Evolutionary conservation across 2,329 filamentous ascomycete species (phyloP).

Genomic region (Trichoderma simmonsii): DNA sequence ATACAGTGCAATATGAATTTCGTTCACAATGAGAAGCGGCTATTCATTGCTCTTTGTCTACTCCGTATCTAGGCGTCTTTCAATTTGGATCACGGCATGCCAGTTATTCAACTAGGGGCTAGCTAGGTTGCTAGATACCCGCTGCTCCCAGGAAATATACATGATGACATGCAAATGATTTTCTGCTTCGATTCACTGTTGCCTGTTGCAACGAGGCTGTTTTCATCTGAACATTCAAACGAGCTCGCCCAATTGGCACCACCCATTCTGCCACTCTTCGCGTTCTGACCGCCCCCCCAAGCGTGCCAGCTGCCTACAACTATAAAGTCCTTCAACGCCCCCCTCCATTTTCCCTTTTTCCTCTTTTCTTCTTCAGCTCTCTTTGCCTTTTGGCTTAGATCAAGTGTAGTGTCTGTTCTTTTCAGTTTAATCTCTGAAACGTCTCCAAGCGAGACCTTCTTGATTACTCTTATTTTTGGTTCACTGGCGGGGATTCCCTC

Average conservation of each 20-base stretch:
- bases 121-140: not conserved
- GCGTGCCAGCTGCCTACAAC: not conserved
- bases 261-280: constrained; percentile 19
- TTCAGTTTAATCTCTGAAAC: constrained; percentile 95
- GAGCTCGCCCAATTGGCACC: not conserved
- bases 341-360: constrained; percentile 20
- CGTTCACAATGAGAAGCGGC: not conserved
- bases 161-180: not conserved
- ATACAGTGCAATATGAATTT: not conserved
- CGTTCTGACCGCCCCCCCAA: constrained; percentile 14
- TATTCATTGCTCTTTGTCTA: not conserved
- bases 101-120: not conserved
- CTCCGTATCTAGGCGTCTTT: not conserved
- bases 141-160: not conserved
- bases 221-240: not conserved
- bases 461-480: constrained; percentile 72
- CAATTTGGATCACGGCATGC: not conserved
- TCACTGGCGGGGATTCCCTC: constrained; percentile 31
- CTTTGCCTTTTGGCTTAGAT: constrained; percentile 68
- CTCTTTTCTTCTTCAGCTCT: constrained; percentile 38
- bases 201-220: not conserved
- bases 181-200: not conserved
- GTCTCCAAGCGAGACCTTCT: constrained; percentile 64
- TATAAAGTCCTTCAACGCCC: constrained; percentile 24
- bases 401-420: constrained; percentile 96